Evolutionary conservation across 495 filamentous ascomycete species (phyloP).

Genomic region (Penicillium daleae): DNA sequence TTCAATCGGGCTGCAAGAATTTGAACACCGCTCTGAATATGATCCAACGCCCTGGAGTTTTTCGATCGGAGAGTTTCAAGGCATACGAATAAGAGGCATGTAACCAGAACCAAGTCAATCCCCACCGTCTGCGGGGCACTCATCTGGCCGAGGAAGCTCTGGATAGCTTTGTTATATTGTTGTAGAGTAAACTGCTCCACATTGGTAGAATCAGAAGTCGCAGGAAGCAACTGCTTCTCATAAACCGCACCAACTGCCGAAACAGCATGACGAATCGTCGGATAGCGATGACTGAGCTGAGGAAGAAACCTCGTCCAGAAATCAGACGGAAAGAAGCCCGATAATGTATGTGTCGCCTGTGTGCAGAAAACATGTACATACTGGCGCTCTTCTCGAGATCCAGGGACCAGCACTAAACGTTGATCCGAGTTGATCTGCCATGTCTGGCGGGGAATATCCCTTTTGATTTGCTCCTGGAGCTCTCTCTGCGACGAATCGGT

Average conservation of each 20-base stretch:
- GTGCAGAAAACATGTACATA: conserved; percentile 30
- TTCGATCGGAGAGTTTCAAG: conserved; percentile 34
- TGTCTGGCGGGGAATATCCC: background rate
- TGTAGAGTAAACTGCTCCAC: conserved; percentile 43
- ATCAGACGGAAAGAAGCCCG: conserved; percentile 63
- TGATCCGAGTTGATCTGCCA: conserved; percentile 12
- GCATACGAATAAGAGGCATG: conserved; percentile 35
- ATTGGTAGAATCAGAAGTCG: background rate
- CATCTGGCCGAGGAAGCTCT: conserved; percentile 31
- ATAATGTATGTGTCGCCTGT: conserved; percentile 36
- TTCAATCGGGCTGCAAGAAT: background rate
- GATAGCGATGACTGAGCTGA: conserved; percentile 60
- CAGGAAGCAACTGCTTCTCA: conserved; percentile 41
- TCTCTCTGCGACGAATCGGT: conserved; percentile 12
- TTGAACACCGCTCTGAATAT: conserved; percentile 21
- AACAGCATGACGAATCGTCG: conserved; percentile 65
- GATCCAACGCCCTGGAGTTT: conserved; percentile 26
- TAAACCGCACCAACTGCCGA: conserved; percentile 67
- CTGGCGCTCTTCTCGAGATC: conserved; percentile 28
- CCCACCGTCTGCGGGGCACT: background rate
- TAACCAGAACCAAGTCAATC: conserved; percentile 27
- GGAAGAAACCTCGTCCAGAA: conserved; percentile 60
- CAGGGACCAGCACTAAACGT: conserved; percentile 22
- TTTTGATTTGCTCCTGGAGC: conserved; percentile 10
- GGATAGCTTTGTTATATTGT: conserved; percentile 61